Conservation (phyloP, 345 rosid species). For the Pugionium cornutum region DNA sequence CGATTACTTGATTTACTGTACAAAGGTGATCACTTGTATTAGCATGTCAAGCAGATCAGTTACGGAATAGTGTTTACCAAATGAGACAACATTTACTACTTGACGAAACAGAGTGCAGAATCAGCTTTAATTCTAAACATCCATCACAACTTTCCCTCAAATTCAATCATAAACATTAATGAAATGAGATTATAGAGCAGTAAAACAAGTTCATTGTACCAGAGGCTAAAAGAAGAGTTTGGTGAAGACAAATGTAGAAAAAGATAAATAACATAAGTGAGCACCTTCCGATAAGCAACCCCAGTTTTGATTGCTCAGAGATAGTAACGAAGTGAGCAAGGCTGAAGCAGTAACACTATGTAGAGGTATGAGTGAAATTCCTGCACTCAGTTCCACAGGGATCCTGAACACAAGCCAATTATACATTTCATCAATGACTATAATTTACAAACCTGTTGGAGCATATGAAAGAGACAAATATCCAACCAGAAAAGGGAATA, state of each 20-base stretch:
- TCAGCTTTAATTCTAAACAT: background rate
- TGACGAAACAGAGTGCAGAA: background rate
- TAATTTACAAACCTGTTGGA: background rate
- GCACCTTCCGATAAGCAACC: slow-evolving; percentile 91
- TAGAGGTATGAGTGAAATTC: slow-evolving; percentile 70
- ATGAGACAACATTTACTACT: background rate
- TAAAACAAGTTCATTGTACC: background rate
- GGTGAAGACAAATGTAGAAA: background rate
- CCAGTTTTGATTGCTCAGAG: slow-evolving; percentile 70
- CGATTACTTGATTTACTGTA: background rate
- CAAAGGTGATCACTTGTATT: background rate
- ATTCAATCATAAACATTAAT: background rate
- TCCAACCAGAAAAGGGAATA: background rate
- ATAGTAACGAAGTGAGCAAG: slow-evolving; percentile 81
- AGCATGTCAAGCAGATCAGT: slow-evolving; percentile 6
- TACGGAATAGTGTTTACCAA: background rate
- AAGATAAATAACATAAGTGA: background rate
- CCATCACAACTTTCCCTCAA: background rate
- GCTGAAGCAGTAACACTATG: slow-evolving; percentile 90
- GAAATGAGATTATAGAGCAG: background rate
- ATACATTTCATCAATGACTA: background rate
- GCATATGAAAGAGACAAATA: background rate
- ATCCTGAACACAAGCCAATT: slow-evolving; percentile 47
- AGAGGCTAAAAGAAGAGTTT: background rate
- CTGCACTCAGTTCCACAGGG: slow-evolving; percentile 76